Conservation (phyloP, 129 eudicot species). For the Pulicaria dysenterica region DNA sequence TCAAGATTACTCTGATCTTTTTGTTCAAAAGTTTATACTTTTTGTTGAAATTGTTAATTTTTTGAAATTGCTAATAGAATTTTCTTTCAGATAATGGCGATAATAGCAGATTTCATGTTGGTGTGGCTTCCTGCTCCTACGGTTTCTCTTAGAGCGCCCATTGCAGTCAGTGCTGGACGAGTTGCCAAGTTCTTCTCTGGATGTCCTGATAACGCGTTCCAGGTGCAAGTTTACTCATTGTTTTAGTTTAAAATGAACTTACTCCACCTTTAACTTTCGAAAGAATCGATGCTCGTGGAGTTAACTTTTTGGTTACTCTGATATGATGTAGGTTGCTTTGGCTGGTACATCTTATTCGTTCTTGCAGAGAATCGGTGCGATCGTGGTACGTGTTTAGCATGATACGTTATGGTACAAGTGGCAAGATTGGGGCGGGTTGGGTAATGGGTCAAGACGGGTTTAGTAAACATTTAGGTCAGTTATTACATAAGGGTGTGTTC, state of each 20-base stretch:
- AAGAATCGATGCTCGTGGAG: not conserved
- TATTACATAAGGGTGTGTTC: too few species aligned
- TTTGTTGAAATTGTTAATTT: not conserved
- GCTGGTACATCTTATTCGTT: conserved; percentile 80
- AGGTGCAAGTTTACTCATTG: conserved; percentile 39
- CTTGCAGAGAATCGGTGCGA: conserved; percentile 83
- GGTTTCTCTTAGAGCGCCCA: conserved; percentile 78
- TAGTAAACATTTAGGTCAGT: too few species aligned
- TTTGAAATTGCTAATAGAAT: conserved; percentile 8
- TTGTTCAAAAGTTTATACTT: not conserved
- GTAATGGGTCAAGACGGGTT: not conserved
- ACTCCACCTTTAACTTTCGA: conserved; percentile 19
- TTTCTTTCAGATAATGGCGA: conserved; percentile 78
- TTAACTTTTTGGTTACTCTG: conserved; percentile 16
- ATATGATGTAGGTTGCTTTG: conserved; percentile 63
- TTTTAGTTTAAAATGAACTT: not conserved
- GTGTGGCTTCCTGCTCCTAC: conserved; percentile 99
- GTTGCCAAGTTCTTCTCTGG: conserved; percentile 68
- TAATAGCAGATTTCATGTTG: conserved; percentile 96
- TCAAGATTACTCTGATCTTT: not conserved
- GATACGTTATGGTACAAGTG: not conserved
- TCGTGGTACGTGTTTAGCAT: conserved; percentile 52
- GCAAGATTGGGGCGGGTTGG: not conserved
- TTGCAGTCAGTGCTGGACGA: conserved; percentile 60
- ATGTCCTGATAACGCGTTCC: conserved; percentile 95